Percentiles rank a stretch among this genome's conserved stretches.
These are phyloP conservation scores for Abortiporus biennis DNA, from an alignment of 1,284 basidiomycete genomes.

Conservation along the genomic window DNA sequence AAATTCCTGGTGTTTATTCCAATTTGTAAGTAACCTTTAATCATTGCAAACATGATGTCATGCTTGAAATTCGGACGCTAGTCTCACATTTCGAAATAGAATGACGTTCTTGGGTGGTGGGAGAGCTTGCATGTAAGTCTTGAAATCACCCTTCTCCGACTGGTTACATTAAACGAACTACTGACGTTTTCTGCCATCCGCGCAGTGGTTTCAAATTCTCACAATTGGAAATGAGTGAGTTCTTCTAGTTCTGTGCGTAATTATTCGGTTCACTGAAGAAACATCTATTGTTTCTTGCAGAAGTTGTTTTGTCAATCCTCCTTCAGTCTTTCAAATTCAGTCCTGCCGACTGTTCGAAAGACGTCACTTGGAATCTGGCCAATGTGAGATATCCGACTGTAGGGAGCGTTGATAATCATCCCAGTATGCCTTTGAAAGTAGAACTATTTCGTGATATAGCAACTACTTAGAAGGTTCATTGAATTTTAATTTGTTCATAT, in stretches of 20 bases:
- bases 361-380: constrained; percentile 10
- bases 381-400: constrained; percentile 9
- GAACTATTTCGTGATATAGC: too few relatives aligned
- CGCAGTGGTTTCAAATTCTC: constrained; percentile 11
- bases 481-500: too few relatives aligned
- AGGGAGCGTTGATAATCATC: background rate
- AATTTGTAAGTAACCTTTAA: constrained; percentile 7
- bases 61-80: background rate
- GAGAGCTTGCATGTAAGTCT: constrained; percentile 11
- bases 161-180: too few relatives aligned
- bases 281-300: background rate
- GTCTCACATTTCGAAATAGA: background rate
- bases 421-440: background rate
- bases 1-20: constrained; percentile 14
- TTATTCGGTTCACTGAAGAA: background rate
- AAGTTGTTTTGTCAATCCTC: constrained; percentile 1
- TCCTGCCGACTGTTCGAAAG: background rate
- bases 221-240: constrained; percentile 6
- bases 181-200: background rate
- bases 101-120: constrained; percentile 13
- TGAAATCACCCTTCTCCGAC: background rate
- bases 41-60: background rate
- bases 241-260: background rate
- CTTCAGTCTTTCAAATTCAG: constrained; percentile 6
- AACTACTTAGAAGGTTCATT: too few relatives aligned